These are phyloP conservation scores for Rhodamnia argentea DNA, from an alignment of 345 rosid species.

Conservation along the genomic window DNA sequence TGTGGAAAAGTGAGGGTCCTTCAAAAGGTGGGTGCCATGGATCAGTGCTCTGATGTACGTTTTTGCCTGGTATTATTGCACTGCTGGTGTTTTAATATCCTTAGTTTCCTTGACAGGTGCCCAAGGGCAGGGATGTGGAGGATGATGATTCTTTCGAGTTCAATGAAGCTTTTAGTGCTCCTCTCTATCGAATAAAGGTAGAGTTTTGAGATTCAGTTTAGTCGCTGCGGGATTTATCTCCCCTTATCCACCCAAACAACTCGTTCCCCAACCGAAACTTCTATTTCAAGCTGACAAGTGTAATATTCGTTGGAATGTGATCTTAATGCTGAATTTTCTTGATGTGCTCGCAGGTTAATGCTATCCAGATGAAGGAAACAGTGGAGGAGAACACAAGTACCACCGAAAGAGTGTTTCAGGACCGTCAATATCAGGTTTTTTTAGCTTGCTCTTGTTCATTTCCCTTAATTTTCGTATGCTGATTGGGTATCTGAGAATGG, in stretches of 20 bases:
- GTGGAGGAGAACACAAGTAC: constrained; percentile 98
- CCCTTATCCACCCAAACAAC: neutral
- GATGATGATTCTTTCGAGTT: constrained; percentile 80
- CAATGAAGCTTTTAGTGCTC: constrained; percentile 73
- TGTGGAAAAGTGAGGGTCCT: constrained; percentile 96
- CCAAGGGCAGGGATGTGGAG: constrained; percentile 92
- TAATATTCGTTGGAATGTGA: neutral
- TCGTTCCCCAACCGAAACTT: neutral
- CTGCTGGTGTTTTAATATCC: neutral
- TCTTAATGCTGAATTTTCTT: neutral
- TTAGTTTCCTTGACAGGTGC: constrained; percentile 35
- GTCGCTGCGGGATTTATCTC: neutral
- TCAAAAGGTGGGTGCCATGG: constrained; percentile 45
- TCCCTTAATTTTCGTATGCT: neutral
- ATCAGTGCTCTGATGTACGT: neutral
- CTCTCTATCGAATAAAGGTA: constrained; percentile 89
- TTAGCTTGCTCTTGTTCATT: neutral
- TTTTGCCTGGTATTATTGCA: neutral
- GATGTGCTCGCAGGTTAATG: constrained; percentile 64
- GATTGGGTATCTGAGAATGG: neutral
- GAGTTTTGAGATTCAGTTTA: neutral
- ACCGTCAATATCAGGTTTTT: constrained; percentile 94
- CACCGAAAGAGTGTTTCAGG: constrained; percentile 96
- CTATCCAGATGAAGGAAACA: constrained; percentile 99
- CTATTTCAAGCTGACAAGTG: neutral